A percentile compares a stretch with the other conserved stretches of the same genome.
Conservation (phyloP, 179 eudicot genomes). For the Carnegiea gigantea region DNA sequence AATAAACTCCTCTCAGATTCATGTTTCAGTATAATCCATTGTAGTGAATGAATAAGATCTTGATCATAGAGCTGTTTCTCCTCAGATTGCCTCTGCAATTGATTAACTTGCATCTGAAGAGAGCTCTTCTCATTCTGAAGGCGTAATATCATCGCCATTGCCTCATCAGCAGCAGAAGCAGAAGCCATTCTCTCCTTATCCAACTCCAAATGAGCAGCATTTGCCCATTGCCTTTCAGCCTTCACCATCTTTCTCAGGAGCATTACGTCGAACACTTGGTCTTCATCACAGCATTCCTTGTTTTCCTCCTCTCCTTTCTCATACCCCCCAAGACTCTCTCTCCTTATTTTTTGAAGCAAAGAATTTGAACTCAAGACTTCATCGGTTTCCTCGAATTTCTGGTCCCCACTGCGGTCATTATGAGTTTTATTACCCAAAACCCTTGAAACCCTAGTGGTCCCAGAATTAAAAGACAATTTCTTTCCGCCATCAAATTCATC, state of each 20-base stretch:
- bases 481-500: constrained; percentile 29
- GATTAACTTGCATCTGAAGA: constrained; percentile 53
- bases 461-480: constrained; percentile 26
- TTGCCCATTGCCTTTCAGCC: constrained; percentile 40
- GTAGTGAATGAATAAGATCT: constrained; percentile 68
- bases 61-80: constrained; percentile 77
- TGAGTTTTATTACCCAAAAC: constrained; percentile 7
- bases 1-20: constrained; percentile 53
- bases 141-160: constrained; percentile 83
- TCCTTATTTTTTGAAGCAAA: constrained; percentile 14
- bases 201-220: constrained; percentile 49
- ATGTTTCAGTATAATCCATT: constrained; percentile 58
- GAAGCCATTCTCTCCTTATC: constrained; percentile 77
- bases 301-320: constrained; percentile 23
- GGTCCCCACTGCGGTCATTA: constrained; percentile 26
- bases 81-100: constrained; percentile 53
- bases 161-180: constrained; percentile 78
- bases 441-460: constrained; percentile 27
- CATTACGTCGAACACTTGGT: constrained; percentile 46
- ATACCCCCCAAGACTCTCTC: constrained; percentile 8
- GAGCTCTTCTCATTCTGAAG: constrained; percentile 75
- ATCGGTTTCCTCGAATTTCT: constrained; percentile 22
- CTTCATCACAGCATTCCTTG: constrained; percentile 38
- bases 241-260: constrained; percentile 60
- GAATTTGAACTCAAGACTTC: constrained; percentile 26